Base-by-base conservation (phyloP, 75 land plant genomes). In the Picea glauca region DNA sequence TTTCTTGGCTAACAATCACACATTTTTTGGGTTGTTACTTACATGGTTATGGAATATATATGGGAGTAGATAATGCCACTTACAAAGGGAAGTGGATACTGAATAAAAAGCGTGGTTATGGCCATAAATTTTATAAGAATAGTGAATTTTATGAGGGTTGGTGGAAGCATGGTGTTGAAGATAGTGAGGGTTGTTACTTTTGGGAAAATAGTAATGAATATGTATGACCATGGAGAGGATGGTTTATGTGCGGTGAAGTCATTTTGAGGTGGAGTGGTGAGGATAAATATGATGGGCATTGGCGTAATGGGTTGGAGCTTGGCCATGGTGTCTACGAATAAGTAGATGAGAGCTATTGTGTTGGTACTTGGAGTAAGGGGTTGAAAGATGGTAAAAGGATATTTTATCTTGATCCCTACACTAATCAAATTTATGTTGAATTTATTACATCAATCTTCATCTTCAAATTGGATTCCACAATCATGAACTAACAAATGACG, bases 1-100 rank as follows among this genome's bases (percentile, higher is more conserved):
- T 93, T 63, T 90, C 85, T 13, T 93, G 91, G 92, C 93, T 92
- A 5, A 88, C 95, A 6, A 91, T 92, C n/a, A 88, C 92, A 30
- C 83, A 88, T 15, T 92, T 90, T 87, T 89, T 87, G 84, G 76
- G 81, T 30, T 91, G 91, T 0, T 93, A 81, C 80, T 83, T 91
- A 83, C 87, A 89, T 58, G 96, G 96, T 0, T 78, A 60, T 35
- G 96, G 96, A 2, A 88, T 85, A n/a, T 93, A 83, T 54, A 87
- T 83, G 0, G 86, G 87, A 12, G 58, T 83, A n/a, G 82, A 81
- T 77, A 90, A 87, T 3, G 88, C 86, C 35, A 87, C 89, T 60
- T 93, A 91, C 82, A 83, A 68, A 46, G 96, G 96, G 5, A 38
- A 62, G 1, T 91, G 91, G 91, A 61, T 84, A 26, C 83, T 89